Evolutionary conservation across 768 basidiomycete species (phyloP).

Genomic region (Harrya chromipes): DNA sequence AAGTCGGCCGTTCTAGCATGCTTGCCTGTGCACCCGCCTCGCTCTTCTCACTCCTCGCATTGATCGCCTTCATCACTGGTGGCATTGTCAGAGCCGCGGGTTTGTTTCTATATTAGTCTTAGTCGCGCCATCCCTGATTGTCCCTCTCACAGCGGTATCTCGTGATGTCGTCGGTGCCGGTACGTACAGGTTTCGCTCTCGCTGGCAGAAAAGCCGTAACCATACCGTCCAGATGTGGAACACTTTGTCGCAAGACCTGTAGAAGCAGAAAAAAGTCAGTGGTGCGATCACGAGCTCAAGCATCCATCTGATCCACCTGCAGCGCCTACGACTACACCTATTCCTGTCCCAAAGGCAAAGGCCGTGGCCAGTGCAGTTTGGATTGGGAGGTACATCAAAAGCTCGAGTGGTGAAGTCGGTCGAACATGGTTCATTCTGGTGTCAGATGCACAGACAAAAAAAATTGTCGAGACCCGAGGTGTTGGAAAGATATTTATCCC

Average conservation of each 20-base stretch:
- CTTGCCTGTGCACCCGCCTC: constrained; percentile 5
- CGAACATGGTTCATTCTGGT: neutral
- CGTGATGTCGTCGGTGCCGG: neutral
- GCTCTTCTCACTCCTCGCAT: constrained; percentile 12
- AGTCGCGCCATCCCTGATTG: neutral
- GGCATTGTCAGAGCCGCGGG: constrained; percentile 7
- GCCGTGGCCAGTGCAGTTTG: constrained; percentile 10
- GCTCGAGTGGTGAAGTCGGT: constrained; percentile 1
- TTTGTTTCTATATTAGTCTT: neutral
- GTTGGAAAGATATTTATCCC: neutral
- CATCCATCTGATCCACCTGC: neutral
- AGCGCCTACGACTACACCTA: neutral
- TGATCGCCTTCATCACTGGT: constrained; percentile 6
- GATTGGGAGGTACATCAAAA: constrained; percentile 8
- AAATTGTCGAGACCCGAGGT: neutral
- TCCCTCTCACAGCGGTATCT: neutral
- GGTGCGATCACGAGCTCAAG: neutral
- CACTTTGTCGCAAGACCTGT: neutral
- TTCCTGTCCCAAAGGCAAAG: neutral
- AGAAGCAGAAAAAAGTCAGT: constrained; percentile 7
- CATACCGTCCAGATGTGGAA: neutral
- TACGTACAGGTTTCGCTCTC: neutral
- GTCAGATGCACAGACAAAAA: neutral
- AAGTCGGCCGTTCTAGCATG: constrained; percentile 6
- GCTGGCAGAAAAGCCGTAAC: neutral